These are phyloP conservation scores for Aspergillus latus DNA, from an alignment of 2,329 filamentous ascomycete species.

Conservation along the genomic window DNA sequence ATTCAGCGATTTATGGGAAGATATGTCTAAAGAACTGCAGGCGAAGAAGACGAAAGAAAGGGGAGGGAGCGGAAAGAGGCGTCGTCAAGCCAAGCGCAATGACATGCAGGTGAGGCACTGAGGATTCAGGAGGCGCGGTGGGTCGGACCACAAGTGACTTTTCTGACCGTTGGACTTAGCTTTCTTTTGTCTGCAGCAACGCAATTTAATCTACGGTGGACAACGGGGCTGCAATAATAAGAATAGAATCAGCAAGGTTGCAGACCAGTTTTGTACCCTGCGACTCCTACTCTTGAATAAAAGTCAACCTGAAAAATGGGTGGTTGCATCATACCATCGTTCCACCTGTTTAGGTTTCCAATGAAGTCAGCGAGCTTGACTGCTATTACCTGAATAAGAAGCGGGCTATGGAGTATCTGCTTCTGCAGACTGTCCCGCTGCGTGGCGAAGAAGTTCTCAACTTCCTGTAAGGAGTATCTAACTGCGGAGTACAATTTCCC, in stretches of 20 bases:
- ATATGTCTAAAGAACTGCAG: background rate
- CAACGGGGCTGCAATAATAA: background rate
- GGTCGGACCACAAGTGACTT: slow-evolving; percentile 8
- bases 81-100: slow-evolving; percentile 6
- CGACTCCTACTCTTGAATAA: background rate
- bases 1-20: background rate
- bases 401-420: background rate
- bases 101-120: slow-evolving; percentile 12
- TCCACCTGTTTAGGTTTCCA: background rate
- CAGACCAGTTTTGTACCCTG: background rate
- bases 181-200: background rate
- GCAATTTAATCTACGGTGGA: background rate
- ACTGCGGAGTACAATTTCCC: too few species aligned
- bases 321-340: slow-evolving; percentile 6
- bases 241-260: background rate
- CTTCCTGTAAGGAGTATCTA: background rate
- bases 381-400: background rate
- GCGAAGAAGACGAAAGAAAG: background rate
- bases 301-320: background rate
- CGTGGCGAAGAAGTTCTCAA: background rate
- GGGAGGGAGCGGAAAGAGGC: background rate
- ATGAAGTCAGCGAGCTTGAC: background rate
- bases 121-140: slow-evolving; percentile 15
- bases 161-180: slow-evolving; percentile 4
- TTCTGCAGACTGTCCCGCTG: background rate